These are phyloP conservation scores for Tardiomyces digboiensis DNA, from an alignment of 1,139 yeast genomes.

Conservation along the genomic window DNA sequence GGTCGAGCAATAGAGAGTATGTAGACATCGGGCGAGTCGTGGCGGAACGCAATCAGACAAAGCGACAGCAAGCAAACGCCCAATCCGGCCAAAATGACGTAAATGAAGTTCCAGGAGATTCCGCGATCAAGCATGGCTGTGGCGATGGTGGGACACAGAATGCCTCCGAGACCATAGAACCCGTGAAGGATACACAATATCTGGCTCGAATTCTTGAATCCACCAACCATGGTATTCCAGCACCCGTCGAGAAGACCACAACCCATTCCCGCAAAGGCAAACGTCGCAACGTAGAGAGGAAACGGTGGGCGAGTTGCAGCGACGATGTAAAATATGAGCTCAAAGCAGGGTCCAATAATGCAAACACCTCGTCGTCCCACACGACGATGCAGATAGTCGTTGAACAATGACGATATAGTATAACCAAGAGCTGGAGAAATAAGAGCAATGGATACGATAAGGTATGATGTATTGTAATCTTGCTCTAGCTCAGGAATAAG, in stretches of 20 bases:
- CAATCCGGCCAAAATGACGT: slow-evolving; percentile 37
- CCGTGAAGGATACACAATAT: slow-evolving; percentile 51
- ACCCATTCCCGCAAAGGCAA: slow-evolving; percentile 47
- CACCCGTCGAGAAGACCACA: slow-evolving; percentile 45
- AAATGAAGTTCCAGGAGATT: slow-evolving; percentile 44
- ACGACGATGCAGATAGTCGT: slow-evolving; percentile 28
- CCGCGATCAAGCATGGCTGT: slow-evolving; percentile 43
- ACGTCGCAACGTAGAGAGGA: slow-evolving; percentile 35
- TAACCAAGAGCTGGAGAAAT: slow-evolving; percentile 23
- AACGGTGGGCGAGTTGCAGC: slow-evolving; percentile 31
- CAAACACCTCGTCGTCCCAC: slow-evolving; percentile 35
- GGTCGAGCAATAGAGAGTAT: not conserved
- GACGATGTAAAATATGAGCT: slow-evolving; percentile 32
- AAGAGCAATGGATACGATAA: slow-evolving; percentile 10
- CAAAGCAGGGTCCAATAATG: slow-evolving; percentile 29
- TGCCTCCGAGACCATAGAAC: slow-evolving; percentile 55
- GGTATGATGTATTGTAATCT: not conserved
- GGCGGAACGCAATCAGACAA: not conserved
- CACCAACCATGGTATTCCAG: slow-evolving; percentile 46
- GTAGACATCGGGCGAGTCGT: not conserved
- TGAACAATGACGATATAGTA: slow-evolving; percentile 25
- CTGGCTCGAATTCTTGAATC: slow-evolving; percentile 38
- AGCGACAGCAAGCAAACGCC: slow-evolving; percentile 11
- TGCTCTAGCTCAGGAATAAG: slow-evolving; percentile 12
- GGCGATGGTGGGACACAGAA: slow-evolving; percentile 48